phyloP scores from a whole-genome alignment of 2,329 filamentous ascomycete species.

The Xylaria sp. region DNA sequence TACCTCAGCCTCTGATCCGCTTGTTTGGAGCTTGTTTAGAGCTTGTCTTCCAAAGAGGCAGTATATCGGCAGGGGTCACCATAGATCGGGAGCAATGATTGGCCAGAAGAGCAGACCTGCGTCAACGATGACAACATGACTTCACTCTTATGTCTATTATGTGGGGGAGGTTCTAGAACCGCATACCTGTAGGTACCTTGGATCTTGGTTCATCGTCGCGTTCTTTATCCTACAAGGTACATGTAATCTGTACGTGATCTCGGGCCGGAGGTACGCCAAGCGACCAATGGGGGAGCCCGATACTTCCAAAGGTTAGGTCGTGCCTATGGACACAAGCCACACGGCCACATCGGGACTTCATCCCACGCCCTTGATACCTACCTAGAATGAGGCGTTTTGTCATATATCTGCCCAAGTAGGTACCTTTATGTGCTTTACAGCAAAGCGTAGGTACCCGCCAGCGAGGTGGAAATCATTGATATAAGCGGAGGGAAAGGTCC shows the following conservation, averaged over 20 bases:
- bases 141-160: slow-evolving; percentile 21
- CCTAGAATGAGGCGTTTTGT: too few species aligned
- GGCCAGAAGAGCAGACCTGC: neutral
- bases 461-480: neutral
- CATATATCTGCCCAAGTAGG: too few species aligned
- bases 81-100: slow-evolving; percentile 2
- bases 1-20: slow-evolving; percentile 10
- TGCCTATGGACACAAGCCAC: neutral
- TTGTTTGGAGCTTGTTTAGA: slow-evolving; percentile 2
- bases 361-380: neutral
- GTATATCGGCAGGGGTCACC: slow-evolving; percentile 22
- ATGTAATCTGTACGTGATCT: too few species aligned
- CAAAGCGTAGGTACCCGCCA: too few species aligned
- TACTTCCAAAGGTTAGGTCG: too few species aligned
- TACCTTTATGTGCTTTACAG: too few species aligned
- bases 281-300: too few species aligned
- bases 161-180: slow-evolving; percentile 10
- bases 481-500: neutral
- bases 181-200: neutral
- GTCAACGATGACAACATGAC: slow-evolving; percentile 30
- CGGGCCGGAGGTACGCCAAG: too few species aligned
- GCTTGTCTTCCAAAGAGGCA: slow-evolving; percentile 7
- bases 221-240: too few species aligned
- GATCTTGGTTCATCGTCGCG: neutral
- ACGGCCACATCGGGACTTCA: neutral